These are phyloP conservation scores for Gnomoniopsis smithogilvyi DNA, from an alignment of 2,329 filamentous ascomycete genomes.

Conservation along the genomic window DNA sequence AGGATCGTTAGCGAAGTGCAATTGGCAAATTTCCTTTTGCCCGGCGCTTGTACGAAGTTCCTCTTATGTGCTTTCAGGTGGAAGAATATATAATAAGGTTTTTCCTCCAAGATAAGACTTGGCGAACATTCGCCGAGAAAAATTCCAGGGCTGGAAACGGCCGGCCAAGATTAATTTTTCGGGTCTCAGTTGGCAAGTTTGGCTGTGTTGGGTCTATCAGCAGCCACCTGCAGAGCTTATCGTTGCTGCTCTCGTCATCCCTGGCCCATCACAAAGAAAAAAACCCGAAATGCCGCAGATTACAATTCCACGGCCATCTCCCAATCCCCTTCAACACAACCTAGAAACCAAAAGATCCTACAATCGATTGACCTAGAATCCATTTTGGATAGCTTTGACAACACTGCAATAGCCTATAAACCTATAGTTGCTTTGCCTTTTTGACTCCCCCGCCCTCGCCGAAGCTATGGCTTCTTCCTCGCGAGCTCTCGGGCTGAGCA, in stretches of 20 bases:
- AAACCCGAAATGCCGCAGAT: not conserved
- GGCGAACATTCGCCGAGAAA: too few species aligned
- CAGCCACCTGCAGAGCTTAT: not conserved
- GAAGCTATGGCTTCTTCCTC: slow-evolving; percentile 31
- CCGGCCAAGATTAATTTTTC: too few species aligned
- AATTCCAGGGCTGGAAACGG: too few species aligned
- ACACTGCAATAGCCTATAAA: not conserved
- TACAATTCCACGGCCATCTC: not conserved
- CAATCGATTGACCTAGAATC: not conserved
- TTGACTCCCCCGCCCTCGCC: slow-evolving; percentile 13
- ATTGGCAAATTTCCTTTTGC: too few species aligned
- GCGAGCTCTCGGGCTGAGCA: slow-evolving; percentile 27
- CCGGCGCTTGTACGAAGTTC: too few species aligned
- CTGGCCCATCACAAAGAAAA: not conserved
- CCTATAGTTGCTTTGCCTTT: not conserved
- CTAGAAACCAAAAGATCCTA: not conserved
- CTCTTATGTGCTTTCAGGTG: too few species aligned
- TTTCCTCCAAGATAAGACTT: too few species aligned
- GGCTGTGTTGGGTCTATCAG: not conserved
- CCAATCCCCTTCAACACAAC: not conserved
- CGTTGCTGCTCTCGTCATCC: not conserved
- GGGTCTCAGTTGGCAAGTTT: too few species aligned
- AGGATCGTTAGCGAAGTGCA: too few species aligned
- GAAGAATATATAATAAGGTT: too few species aligned
- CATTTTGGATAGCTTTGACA: not conserved